Evolutionary conservation across 208 protist species (phyloP), one percentile per base, ranked within the genome.

Genomic region (Trichomonas vaginalis): DNA sequence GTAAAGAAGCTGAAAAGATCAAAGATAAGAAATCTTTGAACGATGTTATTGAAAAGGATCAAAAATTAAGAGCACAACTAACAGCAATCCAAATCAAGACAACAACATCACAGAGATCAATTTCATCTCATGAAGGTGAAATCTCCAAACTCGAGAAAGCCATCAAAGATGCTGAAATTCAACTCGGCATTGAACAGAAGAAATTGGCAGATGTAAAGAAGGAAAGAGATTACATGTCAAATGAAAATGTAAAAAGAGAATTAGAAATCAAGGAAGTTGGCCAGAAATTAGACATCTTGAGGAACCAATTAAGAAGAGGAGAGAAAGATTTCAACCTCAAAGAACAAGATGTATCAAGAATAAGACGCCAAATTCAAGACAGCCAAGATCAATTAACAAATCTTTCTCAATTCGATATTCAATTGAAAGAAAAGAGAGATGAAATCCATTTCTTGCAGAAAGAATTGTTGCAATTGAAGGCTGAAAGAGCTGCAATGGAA

Each of bases 401-500:
- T 39, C 17, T 92, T 56, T 45, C 86, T 35, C 42, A 51, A 92
- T 51, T 92, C 39, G 86, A 92, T 92, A 27, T 9, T 4, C 86
- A 92, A 92, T 32, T 92, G 9, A 9, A 32, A 27, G 86, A 92
- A 51, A 92, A 47, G 15, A 0, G 40, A 17, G 86, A 48, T 17
- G 0, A 9, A 17, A 92, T 92, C 17, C 86, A 92, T n/a, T 15
- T n/a, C 0, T 51, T 49, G 86, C 45, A 92, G 46, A 92, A 51
- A 15, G 86, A 92, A 92, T 15, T 92, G 9, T 51, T 92, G 45
- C 40, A 48, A n/a, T 32, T 92, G 0, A 92, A 47, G 37, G 45
- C 86, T 39, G 45, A 92, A 51, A 46, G 86, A 35, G 86, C 45
- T 49, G 86, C 86, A 56, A 92, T 92, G 86, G 86, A 92, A 92